Evolutionary conservation across 2,329 filamentous ascomycete genomes (phyloP), one percentile per base, ranked within the genome.

Genomic region (Elsinoe arachidis): DNA sequence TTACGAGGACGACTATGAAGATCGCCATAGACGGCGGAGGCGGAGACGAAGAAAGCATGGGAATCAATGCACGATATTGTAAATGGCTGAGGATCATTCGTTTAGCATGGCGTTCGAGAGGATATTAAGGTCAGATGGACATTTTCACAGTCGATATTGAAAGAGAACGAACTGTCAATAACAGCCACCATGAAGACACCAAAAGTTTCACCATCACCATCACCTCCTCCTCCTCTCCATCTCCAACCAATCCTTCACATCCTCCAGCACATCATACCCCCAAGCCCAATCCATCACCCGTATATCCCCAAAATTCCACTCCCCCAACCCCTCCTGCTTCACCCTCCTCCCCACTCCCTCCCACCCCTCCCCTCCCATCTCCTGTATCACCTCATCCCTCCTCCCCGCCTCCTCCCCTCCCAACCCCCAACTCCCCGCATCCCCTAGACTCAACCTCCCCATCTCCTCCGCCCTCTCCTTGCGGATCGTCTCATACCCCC

Each of bases 41-140:
- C 34, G 56, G 23, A 14, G 56, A 26, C 46, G 56, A 23, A 53
- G 21, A 38, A 52, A 39, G 56, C 46, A 52, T 23, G 15, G 34
- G 2, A 58, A 51, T 46, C 56, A 53, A 15, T 58, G 56, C 49
- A 54, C 38, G 11, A 58, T 58, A 33, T 30, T 58, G 23, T 58
- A 21, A 49, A 57, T n/a, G 10, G 15, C 43, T 26, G 15, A 19
- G 26, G 26, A 35, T 9, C 46, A 51, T 35, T 51, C 30, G 12
- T 39, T 53, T 53, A 53, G 49, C 49, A 53, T 38, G 49, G 49
- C 49, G 49, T 53, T 53, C 19, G 17, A 53, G 34, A 30, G 17
- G 41, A 19, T 10, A 46, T 9, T 7, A 30, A 30, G 9, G 26
- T 30, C 26, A 30, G 7, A 30, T 30, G 26, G 26, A 30, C 26